phyloP scores from a whole-genome alignment of 2,329 filamentous ascomycete species.

The Trichoderma sp. region DNA sequence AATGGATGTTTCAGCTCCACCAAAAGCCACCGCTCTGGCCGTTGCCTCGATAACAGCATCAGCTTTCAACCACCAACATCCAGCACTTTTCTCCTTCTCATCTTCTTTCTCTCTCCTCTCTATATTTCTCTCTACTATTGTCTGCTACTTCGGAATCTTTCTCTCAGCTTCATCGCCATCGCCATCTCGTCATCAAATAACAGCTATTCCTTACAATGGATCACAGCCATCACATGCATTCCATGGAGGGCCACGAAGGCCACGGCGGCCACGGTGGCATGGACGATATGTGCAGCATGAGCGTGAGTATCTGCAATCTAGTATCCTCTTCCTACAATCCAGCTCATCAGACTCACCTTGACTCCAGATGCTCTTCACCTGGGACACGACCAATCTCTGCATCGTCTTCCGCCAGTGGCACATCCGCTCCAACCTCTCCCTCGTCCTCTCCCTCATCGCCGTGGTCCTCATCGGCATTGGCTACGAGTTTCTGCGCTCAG shows the following conservation, averaged over 20 bases:
- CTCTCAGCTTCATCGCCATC: neutral
- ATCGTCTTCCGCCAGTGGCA: slow-evolving; percentile 94
- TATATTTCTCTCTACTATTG: neutral
- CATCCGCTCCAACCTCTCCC: slow-evolving; percentile 67
- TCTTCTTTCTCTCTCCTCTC: neutral
- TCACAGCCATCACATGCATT: slow-evolving; percentile 37
- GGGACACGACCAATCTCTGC: slow-evolving; percentile 90
- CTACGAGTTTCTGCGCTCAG: slow-evolving; percentile 83
- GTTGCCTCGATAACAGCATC: neutral
- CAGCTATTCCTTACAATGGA: slow-evolving; percentile 27
- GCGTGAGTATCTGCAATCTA: slow-evolving; percentile 52
- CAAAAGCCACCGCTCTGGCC: neutral
- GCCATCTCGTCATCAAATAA: neutral
- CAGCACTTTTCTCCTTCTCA: neutral
- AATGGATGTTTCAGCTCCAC: neutral
- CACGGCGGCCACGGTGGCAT: slow-evolving; percentile 47
- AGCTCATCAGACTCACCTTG: neutral
- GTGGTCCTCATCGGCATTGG: slow-evolving; percentile 83
- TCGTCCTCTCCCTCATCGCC: slow-evolving; percentile 78
- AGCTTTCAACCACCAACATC: neutral
- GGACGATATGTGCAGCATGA: slow-evolving; percentile 80
- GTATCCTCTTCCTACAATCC: neutral
- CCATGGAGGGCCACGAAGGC: slow-evolving; percentile 43
- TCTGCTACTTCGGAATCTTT: neutral
- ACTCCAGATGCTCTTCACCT: slow-evolving; percentile 94